A percentile compares a stretch with the other conserved stretches of the same genome.
Conservation (phyloP, 2,329 filamentous ascomycete genomes). For the Tolypocladium nubicola region DNA sequence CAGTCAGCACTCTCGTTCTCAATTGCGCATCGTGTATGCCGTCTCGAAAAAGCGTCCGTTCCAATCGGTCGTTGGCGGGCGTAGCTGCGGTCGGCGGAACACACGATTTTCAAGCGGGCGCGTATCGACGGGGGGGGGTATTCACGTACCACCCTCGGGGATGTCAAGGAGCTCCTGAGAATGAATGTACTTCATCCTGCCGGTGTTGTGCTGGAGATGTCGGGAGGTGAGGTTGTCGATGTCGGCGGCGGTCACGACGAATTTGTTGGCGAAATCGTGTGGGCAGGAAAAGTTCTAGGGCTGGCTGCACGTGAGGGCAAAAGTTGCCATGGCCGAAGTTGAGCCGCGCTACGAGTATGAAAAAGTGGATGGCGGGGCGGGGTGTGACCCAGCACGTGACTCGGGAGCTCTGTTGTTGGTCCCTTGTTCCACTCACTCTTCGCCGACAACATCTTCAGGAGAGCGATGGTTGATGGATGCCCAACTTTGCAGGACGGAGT, state of each 20-base stretch:
- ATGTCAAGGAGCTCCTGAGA: conserved; percentile 91
- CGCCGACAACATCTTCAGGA: not conserved
- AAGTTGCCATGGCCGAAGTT: conserved; percentile 13
- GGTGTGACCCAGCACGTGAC: conserved; percentile 6
- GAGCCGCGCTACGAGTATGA: conserved; percentile 7
- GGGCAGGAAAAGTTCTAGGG: conserved; percentile 35
- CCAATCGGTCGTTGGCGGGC: not conserved
- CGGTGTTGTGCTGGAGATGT: conserved; percentile 38
- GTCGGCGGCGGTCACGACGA: conserved; percentile 25
- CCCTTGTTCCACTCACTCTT: not conserved
- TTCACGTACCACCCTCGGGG: conserved; percentile 85
- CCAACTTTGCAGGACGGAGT: not conserved
- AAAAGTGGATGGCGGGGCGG: not conserved
- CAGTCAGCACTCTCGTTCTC: conserved; percentile 17
- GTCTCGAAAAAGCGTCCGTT: not conserved
- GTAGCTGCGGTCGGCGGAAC: conserved; percentile 5
- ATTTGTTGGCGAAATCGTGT: conserved; percentile 29
- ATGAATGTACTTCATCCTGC: conserved; percentile 99
- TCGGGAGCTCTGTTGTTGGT: not conserved
- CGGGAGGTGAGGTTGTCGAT: conserved; percentile 30
- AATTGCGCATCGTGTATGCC: not conserved
- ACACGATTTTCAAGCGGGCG: not conserved
- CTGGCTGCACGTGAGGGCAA: conserved; percentile 27
- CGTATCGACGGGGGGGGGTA: conserved; percentile 8
- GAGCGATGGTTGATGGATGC: not conserved